A percentile compares a stretch with the other conserved stretches of the same genome.
phyloP scores from a whole-genome alignment of 1,284 basidiomycete species.

The Tilletia setariae region DNA sequence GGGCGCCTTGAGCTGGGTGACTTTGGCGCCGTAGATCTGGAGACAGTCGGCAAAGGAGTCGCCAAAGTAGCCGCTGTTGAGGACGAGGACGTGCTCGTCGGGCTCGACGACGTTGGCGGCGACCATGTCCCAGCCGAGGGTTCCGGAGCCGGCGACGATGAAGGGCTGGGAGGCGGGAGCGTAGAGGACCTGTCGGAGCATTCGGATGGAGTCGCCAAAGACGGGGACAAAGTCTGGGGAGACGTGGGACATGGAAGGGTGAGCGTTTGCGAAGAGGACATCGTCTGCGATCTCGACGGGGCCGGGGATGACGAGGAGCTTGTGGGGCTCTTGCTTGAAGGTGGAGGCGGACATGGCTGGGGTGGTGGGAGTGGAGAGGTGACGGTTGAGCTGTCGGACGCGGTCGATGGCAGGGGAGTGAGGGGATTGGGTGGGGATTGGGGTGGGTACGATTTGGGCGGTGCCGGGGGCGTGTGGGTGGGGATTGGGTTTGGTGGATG shows the following conservation, averaged over 20 bases:
- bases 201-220: conserved; percentile 83
- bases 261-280: conserved; percentile 57
- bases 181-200: conserved; percentile 66
- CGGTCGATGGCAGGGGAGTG: conserved; percentile 3
- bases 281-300: conserved; percentile 79
- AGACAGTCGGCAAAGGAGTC: conserved; percentile 52
- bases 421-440: neutral
- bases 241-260: conserved; percentile 65
- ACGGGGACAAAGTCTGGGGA: conserved; percentile 84
- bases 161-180: conserved; percentile 65
- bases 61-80: conserved; percentile 60
- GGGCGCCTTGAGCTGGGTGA: conserved; percentile 78
- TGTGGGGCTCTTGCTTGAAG: conserved; percentile 49
- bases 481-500: neutral
- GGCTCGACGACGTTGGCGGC: conserved; percentile 75
- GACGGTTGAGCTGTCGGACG: neutral
- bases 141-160: conserved; percentile 88
- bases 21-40: conserved; percentile 81
- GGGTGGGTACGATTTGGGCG: neutral
- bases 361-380: neutral
- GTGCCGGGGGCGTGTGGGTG: conserved; percentile 9
- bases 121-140: conserved; percentile 76
- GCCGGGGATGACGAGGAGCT: conserved; percentile 65
- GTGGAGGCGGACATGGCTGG: conserved; percentile 28
- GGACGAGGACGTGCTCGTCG: conserved; percentile 74